A percentile compares a stretch with the other conserved stretches of the same genome.
Conservation (phyloP, 371 early-diverging fungal genomes). For the Mucor saturninus region DNA sequence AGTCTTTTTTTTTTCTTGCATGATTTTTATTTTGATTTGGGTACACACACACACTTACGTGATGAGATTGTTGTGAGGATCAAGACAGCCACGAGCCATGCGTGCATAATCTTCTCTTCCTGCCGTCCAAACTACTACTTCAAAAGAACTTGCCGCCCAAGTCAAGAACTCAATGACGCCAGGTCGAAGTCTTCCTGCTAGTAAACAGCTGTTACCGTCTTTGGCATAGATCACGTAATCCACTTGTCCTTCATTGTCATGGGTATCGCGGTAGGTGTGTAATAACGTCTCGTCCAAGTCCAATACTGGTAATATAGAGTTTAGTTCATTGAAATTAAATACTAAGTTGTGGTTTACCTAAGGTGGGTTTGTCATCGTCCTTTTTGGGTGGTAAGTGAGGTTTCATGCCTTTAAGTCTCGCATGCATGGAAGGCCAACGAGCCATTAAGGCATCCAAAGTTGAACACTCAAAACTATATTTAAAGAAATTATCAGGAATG, state of each 20-base stretch:
- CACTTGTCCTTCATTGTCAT: constrained; percentile 22
- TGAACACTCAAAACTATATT: constrained; percentile 48
- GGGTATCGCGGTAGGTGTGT: constrained; percentile 40
- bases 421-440: constrained; percentile 53
- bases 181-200: constrained; percentile 52
- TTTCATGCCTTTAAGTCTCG: constrained; percentile 47
- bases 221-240: constrained; percentile 48
- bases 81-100: constrained; percentile 40
- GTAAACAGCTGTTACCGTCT: constrained; percentile 35
- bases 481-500: not conserved
- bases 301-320: constrained; percentile 27
- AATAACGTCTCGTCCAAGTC: constrained; percentile 53
- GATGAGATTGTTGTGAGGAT: constrained; percentile 42
- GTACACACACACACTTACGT: constrained; percentile 34
- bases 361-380: constrained; percentile 40
- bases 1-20: not conserved
- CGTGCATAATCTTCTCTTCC: constrained; percentile 49
- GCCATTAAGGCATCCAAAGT: constrained; percentile 49
- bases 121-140: constrained; percentile 56
- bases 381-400: constrained; percentile 52
- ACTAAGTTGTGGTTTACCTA: constrained; percentile 32
- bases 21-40: not conserved
- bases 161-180: constrained; percentile 49
- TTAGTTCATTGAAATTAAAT: not conserved
- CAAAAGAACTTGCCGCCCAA: constrained; percentile 50